Conservation (phyloP, 2,329 filamentous ascomycete genomes). For the Talaromyces sp. region DNA sequence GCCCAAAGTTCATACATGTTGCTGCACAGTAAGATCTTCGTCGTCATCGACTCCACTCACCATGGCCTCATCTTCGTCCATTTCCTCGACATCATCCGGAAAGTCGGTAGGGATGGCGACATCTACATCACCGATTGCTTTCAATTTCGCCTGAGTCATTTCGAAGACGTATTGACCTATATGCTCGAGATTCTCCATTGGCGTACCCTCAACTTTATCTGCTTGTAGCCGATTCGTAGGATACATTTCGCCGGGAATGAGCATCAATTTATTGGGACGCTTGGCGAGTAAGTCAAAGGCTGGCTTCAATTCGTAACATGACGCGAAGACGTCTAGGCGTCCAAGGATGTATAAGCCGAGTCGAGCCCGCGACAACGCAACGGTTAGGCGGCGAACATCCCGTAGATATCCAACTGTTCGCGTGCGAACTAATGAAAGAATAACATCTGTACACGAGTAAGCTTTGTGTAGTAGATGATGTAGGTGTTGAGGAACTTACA, state of each 20-base stretch:
- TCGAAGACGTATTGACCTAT: slow-evolving; percentile 93
- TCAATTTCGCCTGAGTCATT: slow-evolving; percentile 76
- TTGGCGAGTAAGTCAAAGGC: slow-evolving; percentile 77
- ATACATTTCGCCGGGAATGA: slow-evolving; percentile 85
- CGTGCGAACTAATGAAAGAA: slow-evolving; percentile 87
- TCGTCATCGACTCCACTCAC: slow-evolving; percentile 33
- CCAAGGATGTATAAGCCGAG: slow-evolving; percentile 91
- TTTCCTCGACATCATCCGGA: slow-evolving; percentile 31
- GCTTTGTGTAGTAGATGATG: slow-evolving; percentile 4
- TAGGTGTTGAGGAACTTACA: slow-evolving; percentile 60
- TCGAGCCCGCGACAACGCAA: slow-evolving; percentile 87
- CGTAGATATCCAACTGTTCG: slow-evolving; percentile 86
- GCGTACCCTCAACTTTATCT: slow-evolving; percentile 52
- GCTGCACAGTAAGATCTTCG: slow-evolving; percentile 25
- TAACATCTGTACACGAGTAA: slow-evolving; percentile 64
- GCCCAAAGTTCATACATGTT: slow-evolving; percentile 9
- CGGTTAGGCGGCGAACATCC: slow-evolving; percentile 88
- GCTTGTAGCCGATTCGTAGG: slow-evolving; percentile 59
- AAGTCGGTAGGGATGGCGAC: neutral
- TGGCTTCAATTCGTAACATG: slow-evolving; percentile 79
- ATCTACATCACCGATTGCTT: slow-evolving; percentile 26
- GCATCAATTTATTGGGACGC: slow-evolving; percentile 74
- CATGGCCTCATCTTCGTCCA: slow-evolving; percentile 37
- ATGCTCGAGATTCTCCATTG: slow-evolving; percentile 91
- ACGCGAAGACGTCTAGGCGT: slow-evolving; percentile 81